Evolutionary conservation across 192 early-diverging fungal species (phyloP).

Genomic region (Entomortierella parvispora): DNA sequence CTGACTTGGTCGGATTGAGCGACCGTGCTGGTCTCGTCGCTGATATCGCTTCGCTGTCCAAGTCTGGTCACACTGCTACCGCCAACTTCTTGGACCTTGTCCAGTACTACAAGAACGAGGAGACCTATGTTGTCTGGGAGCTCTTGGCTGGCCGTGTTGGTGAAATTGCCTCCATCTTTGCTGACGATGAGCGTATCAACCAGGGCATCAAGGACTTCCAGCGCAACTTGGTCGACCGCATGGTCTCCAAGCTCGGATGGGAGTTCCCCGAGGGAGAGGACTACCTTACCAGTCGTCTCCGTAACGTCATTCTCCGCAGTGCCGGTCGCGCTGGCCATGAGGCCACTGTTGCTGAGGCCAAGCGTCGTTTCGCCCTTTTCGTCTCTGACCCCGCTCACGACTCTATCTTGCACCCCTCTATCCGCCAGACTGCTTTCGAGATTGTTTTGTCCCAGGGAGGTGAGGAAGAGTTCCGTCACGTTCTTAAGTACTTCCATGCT

Average conservation of each 20-base stretch:
- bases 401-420: constrained; percentile 76
- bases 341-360: constrained; percentile 73
- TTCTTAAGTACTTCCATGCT: constrained; percentile 70
- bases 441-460: constrained; percentile 75
- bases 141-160: constrained; percentile 69
- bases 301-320: constrained; percentile 77
- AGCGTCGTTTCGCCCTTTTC: constrained; percentile 75
- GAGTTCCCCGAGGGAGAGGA: constrained; percentile 79
- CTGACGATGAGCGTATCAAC: constrained; percentile 67
- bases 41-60: constrained; percentile 83
- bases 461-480: constrained; percentile 71
- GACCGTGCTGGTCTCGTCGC: constrained; percentile 88
- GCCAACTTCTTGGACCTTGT: constrained; percentile 79
- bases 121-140: constrained; percentile 82
- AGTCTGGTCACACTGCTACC: constrained; percentile 84
- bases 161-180: constrained; percentile 74
- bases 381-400: constrained; percentile 69
- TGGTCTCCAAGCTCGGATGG: constrained; percentile 82
- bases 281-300: constrained; percentile 78
- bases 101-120: constrained; percentile 78
- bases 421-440: constrained; percentile 76
- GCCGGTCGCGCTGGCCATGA: constrained; percentile 78
- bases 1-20: constrained; percentile 58
- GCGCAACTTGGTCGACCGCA: constrained; percentile 76
- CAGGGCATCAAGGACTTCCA: constrained; percentile 76